phyloP scores from a whole-genome alignment of 2,329 filamentous ascomycete genomes.

The Fusarium graminum region DNA sequence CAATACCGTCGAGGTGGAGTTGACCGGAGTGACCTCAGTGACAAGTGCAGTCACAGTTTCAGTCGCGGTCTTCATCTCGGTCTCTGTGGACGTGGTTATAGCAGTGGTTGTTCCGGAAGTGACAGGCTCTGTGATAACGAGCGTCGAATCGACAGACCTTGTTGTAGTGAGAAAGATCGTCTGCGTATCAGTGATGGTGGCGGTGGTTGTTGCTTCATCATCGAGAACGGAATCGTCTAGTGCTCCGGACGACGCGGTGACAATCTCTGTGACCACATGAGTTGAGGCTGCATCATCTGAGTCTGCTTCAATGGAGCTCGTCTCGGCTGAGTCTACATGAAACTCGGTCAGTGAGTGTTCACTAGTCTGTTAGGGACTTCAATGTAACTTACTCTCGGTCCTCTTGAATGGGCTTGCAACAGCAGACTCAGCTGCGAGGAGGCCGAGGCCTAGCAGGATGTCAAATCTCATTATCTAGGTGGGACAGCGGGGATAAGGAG shows the following conservation, averaged over 20 bases:
- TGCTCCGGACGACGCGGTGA: neutral
- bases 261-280: neutral
- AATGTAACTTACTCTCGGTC: neutral
- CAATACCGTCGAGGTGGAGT: neutral
- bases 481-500: neutral
- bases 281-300: neutral
- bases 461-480: constrained; percentile 13
- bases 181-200: neutral
- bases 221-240: neutral
- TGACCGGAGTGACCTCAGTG: neutral
- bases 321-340: no score
- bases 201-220: neutral
- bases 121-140: neutral
- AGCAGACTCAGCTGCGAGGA: constrained; percentile 17
- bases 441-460: constrained; percentile 15
- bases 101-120: constrained; percentile 1
- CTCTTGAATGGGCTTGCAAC: constrained; percentile 18
- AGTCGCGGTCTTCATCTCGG: constrained; percentile 5
- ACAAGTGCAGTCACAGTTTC: neutral
- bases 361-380: no score
- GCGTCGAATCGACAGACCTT: neutral
- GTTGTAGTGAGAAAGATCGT: constrained; percentile 1
- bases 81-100: neutral
- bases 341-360: neutral
- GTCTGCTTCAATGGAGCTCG: no score